Conservation (phyloP, 2,329 filamentous ascomycete species). For the Sporothrix mexicana region DNA sequence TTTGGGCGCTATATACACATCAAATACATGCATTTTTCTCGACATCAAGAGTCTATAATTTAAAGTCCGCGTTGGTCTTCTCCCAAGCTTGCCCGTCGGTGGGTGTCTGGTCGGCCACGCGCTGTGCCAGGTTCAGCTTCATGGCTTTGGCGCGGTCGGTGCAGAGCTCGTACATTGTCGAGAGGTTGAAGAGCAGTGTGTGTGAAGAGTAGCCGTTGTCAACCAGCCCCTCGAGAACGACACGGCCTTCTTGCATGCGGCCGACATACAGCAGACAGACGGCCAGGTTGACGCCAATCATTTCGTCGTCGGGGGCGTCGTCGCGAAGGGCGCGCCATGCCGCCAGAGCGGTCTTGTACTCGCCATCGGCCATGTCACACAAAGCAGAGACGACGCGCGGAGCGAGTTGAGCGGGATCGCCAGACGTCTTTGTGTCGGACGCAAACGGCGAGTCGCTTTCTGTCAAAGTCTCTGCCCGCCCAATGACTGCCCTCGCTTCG, state of each 20-base stretch:
- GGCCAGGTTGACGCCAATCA: constrained; percentile 81
- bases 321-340: constrained; percentile 63
- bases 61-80: constrained; percentile 75
- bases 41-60: constrained; percentile 58
- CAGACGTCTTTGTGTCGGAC: constrained; percentile 32
- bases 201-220: constrained; percentile 70
- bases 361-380: constrained; percentile 77
- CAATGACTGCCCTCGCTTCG: constrained; percentile 65
- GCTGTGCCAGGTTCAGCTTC: constrained; percentile 75
- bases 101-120: constrained; percentile 65
- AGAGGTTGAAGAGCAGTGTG: constrained; percentile 84
- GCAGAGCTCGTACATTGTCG: constrained; percentile 89
- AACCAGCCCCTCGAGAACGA: constrained; percentile 70
- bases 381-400: constrained; percentile 68
- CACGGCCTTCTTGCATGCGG: constrained; percentile 71
- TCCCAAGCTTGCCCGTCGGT: constrained; percentile 67
- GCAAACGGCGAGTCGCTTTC: neutral
- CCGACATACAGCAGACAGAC: constrained; percentile 86
- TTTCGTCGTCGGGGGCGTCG: constrained; percentile 60
- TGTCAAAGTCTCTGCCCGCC: neutral
- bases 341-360: constrained; percentile 67
- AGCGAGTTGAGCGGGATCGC: constrained; percentile 48
- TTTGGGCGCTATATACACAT: constrained; percentile 27
- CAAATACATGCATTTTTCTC: constrained; percentile 23
- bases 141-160: constrained; percentile 74